Evolutionary conservation across 169 alveolate genomes (phyloP).

Genomic region (Hepatocystis sp.): DNA sequence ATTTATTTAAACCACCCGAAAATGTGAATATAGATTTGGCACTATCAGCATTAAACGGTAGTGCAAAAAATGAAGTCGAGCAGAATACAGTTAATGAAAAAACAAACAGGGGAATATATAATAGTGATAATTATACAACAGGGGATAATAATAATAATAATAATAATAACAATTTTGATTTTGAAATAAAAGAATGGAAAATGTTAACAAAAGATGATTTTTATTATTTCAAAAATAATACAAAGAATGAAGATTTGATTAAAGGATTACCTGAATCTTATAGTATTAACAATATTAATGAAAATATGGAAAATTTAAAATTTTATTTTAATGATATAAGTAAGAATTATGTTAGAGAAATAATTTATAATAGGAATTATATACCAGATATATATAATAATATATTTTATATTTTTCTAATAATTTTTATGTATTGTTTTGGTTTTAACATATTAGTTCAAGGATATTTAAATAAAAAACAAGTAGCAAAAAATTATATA

Average conservation of each 20-base stretch:
- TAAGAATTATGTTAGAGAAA: constrained; percentile 1
- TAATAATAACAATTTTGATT: not conserved
- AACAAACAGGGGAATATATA: too few species aligned
- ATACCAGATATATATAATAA: constrained; percentile 48
- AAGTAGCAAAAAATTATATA: constrained; percentile 47
- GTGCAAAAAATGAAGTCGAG: not conserved
- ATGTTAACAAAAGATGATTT: constrained; percentile 17
- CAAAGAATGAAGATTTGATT: constrained; percentile 8
- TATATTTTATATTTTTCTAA: constrained; percentile 16
- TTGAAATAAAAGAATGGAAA: constrained; percentile 23
- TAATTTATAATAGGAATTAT: constrained; percentile 28
- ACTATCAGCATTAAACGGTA: constrained; percentile 61
- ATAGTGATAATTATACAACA: not conserved
- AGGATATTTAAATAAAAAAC: constrained; percentile 42
- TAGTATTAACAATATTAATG: constrained; percentile 20
- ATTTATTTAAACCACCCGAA: constrained; percentile 13
- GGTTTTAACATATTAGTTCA: constrained; percentile 24
- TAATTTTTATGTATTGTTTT: constrained; percentile 39
- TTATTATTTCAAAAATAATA: not conserved
- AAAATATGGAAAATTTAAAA: constrained; percentile 5
- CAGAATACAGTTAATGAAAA: too few species aligned
- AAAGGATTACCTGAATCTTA: constrained; percentile 54
- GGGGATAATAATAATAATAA: not conserved
- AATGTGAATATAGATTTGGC: constrained; percentile 48
- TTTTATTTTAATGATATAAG: constrained; percentile 18